Evolutionary conservation across 73 alveolate species (phyloP), one percentile per base, ranked within the genome.

Genomic region (Paramecium tetraurelia): DNA sequence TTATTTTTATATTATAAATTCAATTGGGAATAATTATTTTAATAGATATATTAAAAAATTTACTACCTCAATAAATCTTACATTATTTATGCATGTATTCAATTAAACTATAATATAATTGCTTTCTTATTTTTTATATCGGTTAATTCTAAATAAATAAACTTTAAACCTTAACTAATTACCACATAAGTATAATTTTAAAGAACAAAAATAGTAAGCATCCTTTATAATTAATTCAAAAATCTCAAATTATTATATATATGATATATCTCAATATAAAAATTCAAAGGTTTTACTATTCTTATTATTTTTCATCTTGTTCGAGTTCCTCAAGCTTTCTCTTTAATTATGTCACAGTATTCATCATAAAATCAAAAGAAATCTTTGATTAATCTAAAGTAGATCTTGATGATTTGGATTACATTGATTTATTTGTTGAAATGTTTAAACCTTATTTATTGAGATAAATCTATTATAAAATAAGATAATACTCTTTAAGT

Each of bases 321-420:
- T 75, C 87, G 3, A 75, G 20, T 75, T 75, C 87, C 35, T 75
- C 38, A 29, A 75, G 59, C n/a, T 41, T 35, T 59, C 12, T 75
- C 16, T 75, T 75, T 20, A 75, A 75, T 41, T 38, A 75, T 12
- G 58, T 29, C 24, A 75, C 87, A 14, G 87, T 75, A 21, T 22
- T 75, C 9, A 75, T 38, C 87, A 75, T 75, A 41, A 35, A 75
- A 41, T 75, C 87, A 75, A 75, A 35, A 29, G 87, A 75, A 35
- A 75, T 75, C 59, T 75, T 75, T 29, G 87, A 75, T 75, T 75
- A 33, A 75, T 75, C 87, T 38, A 35, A 20, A 20, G 87, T 75
- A 75, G 87, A 75, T 75, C 46, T 75, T 1, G 87, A 75, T 10
- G 87, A 75, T 75, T 38, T 75, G 7, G 87, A 75, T 75, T 75